Percentiles rank a stretch among this genome's conserved stretches.
Evolutionary conservation across 139 green algal genomes (phyloP).

Genomic region (Volvox reticuliferus): DNA sequence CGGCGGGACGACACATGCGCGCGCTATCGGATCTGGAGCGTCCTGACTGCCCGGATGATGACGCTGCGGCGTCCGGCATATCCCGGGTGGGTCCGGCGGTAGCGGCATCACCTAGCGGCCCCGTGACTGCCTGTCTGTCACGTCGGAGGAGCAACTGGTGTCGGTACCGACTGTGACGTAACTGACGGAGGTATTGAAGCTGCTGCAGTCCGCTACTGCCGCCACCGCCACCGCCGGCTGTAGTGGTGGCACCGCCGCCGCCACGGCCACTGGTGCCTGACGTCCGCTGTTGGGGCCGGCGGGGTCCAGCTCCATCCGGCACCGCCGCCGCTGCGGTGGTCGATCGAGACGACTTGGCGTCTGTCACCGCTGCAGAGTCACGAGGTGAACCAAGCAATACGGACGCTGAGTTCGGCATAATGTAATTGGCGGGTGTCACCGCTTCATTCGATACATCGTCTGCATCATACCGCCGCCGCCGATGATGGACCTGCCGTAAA

Average conservation of each 20-base stretch:
- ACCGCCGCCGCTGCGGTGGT: no score
- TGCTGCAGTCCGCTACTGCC: background rate
- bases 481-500: background rate
- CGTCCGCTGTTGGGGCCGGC: no score
- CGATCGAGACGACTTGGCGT: no score
- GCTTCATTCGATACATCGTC: background rate
- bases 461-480: background rate
- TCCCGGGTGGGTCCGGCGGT: background rate
- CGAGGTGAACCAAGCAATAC: slow-evolving; percentile 36
- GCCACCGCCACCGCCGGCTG: no score
- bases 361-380: background rate
- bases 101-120: background rate
- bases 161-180: background rate
- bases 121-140: background rate
- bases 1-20: no score
- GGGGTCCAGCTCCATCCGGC: no score
- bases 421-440: background rate
- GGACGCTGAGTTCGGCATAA: background rate
- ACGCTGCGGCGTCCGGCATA: background rate
- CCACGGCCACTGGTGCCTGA: no score
- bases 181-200: slow-evolving; percentile 19
- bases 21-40: background rate
- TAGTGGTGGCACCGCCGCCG: no score
- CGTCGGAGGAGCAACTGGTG: background rate
- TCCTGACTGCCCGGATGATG: background rate